Conservation (phyloP, 768 basidiomycete genomes). For the Hericium coralloides region DNA sequence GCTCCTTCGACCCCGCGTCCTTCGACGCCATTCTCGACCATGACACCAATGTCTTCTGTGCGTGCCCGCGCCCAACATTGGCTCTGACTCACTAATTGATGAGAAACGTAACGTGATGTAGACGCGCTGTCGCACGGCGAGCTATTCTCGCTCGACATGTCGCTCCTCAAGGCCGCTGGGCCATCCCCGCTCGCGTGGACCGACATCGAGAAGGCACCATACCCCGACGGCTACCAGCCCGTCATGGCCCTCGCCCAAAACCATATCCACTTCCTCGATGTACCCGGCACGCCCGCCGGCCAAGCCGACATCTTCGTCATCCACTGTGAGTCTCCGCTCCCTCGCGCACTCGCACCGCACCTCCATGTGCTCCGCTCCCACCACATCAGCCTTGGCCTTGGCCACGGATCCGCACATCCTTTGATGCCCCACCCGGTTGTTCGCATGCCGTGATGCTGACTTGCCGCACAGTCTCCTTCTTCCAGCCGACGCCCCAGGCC, state of each 20-base stretch:
- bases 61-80: constrained; percentile 13
- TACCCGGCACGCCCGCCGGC: constrained; percentile 59
- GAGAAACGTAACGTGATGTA: constrained; percentile 16
- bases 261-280: constrained; percentile 76
- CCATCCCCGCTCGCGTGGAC: constrained; percentile 53
- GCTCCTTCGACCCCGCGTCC: constrained; percentile 51
- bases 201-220: constrained; percentile 47
- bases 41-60: constrained; percentile 89
- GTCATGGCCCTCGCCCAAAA: constrained; percentile 81
- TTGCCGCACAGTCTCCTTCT: constrained; percentile 50
- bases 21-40: constrained; percentile 81
- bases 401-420: not conserved
- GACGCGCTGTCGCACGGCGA: constrained; percentile 62
- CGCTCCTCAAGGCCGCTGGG: constrained; percentile 49
- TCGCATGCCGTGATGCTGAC: not conserved
- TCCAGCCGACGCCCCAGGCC: constrained; percentile 61
- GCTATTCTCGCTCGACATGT: constrained; percentile 67
- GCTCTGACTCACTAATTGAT: not conserved
- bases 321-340: constrained; percentile 52
- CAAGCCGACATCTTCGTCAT: constrained; percentile 77
- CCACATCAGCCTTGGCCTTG: not conserved
- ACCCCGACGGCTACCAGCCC: constrained; percentile 48
- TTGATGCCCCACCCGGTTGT: not conserved
- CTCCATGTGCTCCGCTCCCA: not conserved
- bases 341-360: not conserved